Evolutionary conservation across 73 alveolate genomes (phyloP).

Genomic region (Durusdinium trenchii): DNA sequence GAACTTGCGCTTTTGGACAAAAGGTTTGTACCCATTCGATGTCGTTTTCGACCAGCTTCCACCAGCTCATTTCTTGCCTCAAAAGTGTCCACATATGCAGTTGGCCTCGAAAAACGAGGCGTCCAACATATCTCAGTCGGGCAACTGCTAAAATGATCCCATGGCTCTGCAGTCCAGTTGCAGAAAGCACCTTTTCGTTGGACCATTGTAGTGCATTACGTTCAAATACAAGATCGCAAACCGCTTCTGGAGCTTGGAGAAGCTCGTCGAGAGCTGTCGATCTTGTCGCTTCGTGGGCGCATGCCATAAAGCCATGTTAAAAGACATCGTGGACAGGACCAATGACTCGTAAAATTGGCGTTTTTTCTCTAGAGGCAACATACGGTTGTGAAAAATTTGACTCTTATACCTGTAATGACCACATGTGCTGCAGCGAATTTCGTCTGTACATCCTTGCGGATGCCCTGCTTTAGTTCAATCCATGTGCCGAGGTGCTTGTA

Average conservation of each 20-base stretch:
- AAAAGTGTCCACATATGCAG: not conserved
- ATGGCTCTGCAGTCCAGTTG: not conserved
- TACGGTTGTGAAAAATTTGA: not conserved
- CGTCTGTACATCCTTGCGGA: not conserved
- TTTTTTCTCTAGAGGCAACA: not conserved
- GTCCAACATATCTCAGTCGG: not conserved
- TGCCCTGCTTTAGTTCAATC: not conserved
- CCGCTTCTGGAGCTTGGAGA: not conserved
- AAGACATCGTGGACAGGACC: not conserved
- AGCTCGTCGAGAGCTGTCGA: not conserved
- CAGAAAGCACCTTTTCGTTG: not conserved
- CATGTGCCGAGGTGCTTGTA: not conserved
- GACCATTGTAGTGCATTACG: not conserved
- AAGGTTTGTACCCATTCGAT: not conserved
- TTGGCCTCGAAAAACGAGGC: not conserved
- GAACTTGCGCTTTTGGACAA: not conserved
- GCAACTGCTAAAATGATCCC: not conserved
- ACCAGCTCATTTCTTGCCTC: not conserved
- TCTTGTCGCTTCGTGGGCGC: not conserved
- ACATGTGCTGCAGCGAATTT: not conserved
- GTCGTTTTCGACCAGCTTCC: not conserved
- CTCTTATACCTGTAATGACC: not conserved
- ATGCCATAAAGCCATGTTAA: not conserved
- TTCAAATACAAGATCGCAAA: not conserved
- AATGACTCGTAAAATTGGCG: not conserved